Percentiles rank a stretch among this genome's conserved stretches.
Evolutionary conservation across 1,139 yeast species (phyloP).

Genomic region (Sugiyamaella sp.): DNA sequence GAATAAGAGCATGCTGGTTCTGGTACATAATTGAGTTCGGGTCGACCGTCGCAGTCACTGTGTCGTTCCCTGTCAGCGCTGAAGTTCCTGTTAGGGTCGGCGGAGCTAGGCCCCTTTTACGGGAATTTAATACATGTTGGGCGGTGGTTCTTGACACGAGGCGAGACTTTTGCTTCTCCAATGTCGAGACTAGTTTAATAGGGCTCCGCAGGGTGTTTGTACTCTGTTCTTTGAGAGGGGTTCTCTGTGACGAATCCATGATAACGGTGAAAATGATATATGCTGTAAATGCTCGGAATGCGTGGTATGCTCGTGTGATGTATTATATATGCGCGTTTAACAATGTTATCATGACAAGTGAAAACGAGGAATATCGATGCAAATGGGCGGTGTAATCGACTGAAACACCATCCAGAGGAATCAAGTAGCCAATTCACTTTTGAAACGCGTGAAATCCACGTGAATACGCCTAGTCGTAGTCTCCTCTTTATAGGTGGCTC

Average conservation of each 20-base stretch:
- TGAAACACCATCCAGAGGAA: no score
- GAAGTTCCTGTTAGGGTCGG: background rate
- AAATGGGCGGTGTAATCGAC: no score
- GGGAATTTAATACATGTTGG: background rate
- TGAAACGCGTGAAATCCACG: no score
- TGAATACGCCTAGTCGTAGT: no score
- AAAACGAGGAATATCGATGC: no score
- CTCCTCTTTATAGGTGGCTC: no score
- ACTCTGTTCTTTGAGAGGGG: constrained; percentile 26
- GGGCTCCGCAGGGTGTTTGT: constrained; percentile 22
- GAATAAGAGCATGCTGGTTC: background rate
- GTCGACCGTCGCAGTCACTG: background rate
- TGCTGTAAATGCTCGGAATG: background rate
- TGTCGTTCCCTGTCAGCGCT: background rate
- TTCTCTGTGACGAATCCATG: constrained; percentile 19
- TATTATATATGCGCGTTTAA: background rate
- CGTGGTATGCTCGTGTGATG: background rate
- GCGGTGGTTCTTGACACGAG: background rate
- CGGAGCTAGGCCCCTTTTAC: background rate
- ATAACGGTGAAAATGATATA: background rate
- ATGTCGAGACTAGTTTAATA: constrained; percentile 4
- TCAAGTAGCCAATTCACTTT: no score
- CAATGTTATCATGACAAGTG: no score
- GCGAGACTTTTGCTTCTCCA: background rate
- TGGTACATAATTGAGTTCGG: background rate